phyloP scores from a whole-genome alignment of 352 stramenopile genomes.

The Pythium sukuiense region DNA sequence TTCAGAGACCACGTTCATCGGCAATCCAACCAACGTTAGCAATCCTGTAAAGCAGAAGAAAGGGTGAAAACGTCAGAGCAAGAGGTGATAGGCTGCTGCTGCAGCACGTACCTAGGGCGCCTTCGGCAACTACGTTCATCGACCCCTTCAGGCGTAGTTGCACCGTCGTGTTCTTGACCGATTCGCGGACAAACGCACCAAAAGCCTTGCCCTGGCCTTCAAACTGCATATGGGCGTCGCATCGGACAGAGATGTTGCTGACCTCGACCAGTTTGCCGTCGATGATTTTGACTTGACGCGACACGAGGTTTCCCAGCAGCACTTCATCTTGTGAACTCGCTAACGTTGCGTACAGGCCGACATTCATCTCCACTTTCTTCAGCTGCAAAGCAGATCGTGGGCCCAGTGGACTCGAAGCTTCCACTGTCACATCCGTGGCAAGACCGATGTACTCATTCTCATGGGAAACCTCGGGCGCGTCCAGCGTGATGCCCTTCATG shows the following conservation, averaged over 20 bases:
- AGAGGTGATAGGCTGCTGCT: neutral
- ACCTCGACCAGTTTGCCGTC: slow-evolving; percentile 50
- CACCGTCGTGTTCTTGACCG: slow-evolving; percentile 50
- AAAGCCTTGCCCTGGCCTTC: slow-evolving; percentile 46
- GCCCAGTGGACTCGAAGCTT: slow-evolving; percentile 66
- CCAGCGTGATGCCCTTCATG: slow-evolving; percentile 56
- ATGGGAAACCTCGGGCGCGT: slow-evolving; percentile 39
- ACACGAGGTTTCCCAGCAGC: slow-evolving; percentile 49
- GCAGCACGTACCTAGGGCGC: slow-evolving; percentile 50
- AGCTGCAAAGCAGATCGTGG: slow-evolving; percentile 57
- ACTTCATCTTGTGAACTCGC: slow-evolving; percentile 25
- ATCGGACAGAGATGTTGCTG: slow-evolving; percentile 77
- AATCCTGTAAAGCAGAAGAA: slow-evolving; percentile 33
- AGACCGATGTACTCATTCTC: slow-evolving; percentile 51
- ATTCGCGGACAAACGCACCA: slow-evolving; percentile 67
- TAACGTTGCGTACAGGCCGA: slow-evolving; percentile 40
- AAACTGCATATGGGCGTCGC: slow-evolving; percentile 47
- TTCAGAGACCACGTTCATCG: slow-evolving; percentile 42
- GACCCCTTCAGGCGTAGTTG: slow-evolving; percentile 47
- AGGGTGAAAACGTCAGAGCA: slow-evolving; percentile 9
- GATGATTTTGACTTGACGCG: slow-evolving; percentile 53
- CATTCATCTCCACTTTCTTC: slow-evolving; percentile 58
- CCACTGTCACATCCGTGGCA: slow-evolving; percentile 57
- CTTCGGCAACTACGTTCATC: slow-evolving; percentile 61
- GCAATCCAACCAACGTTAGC: slow-evolving; percentile 49